Conservation (phyloP, 345 rosid species). For the Pistacia integerrima region DNA sequence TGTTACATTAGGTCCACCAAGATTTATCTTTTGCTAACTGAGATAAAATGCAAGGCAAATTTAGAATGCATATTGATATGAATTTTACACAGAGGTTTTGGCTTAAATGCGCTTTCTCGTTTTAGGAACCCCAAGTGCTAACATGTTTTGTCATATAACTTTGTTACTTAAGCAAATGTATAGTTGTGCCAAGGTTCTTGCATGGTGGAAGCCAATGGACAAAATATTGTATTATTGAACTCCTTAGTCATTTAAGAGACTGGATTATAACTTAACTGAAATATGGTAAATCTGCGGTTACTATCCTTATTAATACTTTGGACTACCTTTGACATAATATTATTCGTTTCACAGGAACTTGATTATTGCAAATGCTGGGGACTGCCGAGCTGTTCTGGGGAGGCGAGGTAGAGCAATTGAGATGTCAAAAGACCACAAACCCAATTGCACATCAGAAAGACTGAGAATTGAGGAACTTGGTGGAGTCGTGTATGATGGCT, state of each 20-base stretch:
- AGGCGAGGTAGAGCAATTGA: constrained; percentile 91
- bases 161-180: background rate
- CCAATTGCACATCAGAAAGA: constrained; percentile 70
- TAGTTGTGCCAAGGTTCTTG: background rate
- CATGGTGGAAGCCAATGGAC: background rate
- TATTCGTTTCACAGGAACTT: constrained; percentile 50
- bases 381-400: constrained; percentile 94
- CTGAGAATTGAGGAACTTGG: constrained; percentile 88
- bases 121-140: background rate
- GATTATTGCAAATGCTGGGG: constrained; percentile 92
- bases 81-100: background rate
- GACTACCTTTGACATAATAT: background rate
- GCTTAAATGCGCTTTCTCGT: background rate
- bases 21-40: no score
- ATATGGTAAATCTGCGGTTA: background rate
- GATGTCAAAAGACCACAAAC: constrained; percentile 95
- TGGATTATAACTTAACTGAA: background rate
- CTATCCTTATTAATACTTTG: background rate
- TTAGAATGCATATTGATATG: background rate
- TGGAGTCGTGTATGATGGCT: constrained; percentile 91
- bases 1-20: background rate
- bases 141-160: background rate
- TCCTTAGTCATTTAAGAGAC: background rate
- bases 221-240: background rate
- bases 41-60: no score